Evolutionary conservation across 208 protist genomes (phyloP).

Genomic region (Leishmania braziliensis): DNA sequence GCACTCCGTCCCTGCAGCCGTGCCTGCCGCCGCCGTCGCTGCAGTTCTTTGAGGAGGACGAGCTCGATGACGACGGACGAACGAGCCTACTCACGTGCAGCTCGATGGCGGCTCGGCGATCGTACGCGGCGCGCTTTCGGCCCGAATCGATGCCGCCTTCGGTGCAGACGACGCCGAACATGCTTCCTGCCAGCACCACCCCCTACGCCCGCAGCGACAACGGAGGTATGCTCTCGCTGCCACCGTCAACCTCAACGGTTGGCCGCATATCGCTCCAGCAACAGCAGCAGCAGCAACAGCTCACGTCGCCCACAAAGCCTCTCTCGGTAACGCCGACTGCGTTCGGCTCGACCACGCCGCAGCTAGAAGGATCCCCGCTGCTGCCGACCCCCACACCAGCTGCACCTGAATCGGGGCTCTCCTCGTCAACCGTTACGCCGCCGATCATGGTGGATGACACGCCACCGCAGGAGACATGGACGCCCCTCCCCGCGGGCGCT

Average conservation of each 20-base stretch:
- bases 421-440: neutral
- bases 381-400: neutral
- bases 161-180: slow-evolving; percentile 33
- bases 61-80: slow-evolving; percentile 28
- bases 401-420: neutral
- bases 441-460: neutral
- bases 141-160: slow-evolving; percentile 31
- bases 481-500: neutral
- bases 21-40: slow-evolving; percentile 24
- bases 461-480: neutral
- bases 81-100: slow-evolving; percentile 10
- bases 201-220: slow-evolving; percentile 33
- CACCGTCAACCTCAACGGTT: slow-evolving; percentile 22
- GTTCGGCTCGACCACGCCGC: neutral
- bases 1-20: slow-evolving; percentile 33
- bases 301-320: neutral
- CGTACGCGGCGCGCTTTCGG: slow-evolving; percentile 24
- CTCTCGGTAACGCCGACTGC: neutral
- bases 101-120: slow-evolving; percentile 14
- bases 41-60: slow-evolving; percentile 35
- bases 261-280: slow-evolving; percentile 16
- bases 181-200: slow-evolving; percentile 19
- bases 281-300: slow-evolving; percentile 15
- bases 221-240: slow-evolving; percentile 27
- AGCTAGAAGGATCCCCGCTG: neutral